Base-by-base conservation (phyloP, 2,329 filamentous ascomycete genomes). In the Trichoderma atroviride region DNA sequence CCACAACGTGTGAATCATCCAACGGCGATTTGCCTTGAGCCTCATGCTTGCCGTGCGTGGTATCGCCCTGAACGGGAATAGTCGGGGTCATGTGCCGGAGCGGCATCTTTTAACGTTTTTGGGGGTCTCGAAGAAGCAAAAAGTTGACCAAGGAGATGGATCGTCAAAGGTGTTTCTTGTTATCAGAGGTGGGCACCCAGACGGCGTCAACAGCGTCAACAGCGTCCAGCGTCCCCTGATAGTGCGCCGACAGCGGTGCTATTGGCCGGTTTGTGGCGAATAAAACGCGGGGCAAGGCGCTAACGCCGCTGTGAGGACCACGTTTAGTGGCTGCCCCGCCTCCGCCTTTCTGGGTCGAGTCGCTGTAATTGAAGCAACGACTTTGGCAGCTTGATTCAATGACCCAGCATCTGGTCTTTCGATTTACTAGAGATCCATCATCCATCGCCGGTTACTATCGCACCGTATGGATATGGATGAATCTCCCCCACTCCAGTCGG, bases 51-150 rank as follows among this genome's bases (percentile, higher is more conserved):
- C 16, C 10, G 40, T 47, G 66, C 59, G 27, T 24, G 50, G 59
- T 69, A 69, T 62, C 66, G 66, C 66, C 66, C 58, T 35, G 19
- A 69, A 24, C 2, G 6, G 66, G 66, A 24, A 33, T 69, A 9
- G 66, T 56, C 43, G 5, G 10, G 40, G 16, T 50, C 58, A 63
- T 63, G 50, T 69, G 66, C 58, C 58, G 66, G 37, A 35, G 52
- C 47, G 35, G 57, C 56, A 59, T 19, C 29, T 40, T 40, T 47
- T 11, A 57, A 50, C 47, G n/a, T 27, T 11, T 11, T 29, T 33
- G 5, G 61, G 40, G 29, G 55, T 19, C 19, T n/a, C 1, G 16
- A 29, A 37, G 37, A 19, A 33, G 29, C n/a, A 33, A 22, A 52
- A 37, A 37, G 55, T 52, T 31, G 40, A 43, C 19, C 37, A 43